These are phyloP conservation scores for Fusarium longipes DNA, from an alignment of 2,329 filamentous ascomycete genomes.

Conservation along the genomic window DNA sequence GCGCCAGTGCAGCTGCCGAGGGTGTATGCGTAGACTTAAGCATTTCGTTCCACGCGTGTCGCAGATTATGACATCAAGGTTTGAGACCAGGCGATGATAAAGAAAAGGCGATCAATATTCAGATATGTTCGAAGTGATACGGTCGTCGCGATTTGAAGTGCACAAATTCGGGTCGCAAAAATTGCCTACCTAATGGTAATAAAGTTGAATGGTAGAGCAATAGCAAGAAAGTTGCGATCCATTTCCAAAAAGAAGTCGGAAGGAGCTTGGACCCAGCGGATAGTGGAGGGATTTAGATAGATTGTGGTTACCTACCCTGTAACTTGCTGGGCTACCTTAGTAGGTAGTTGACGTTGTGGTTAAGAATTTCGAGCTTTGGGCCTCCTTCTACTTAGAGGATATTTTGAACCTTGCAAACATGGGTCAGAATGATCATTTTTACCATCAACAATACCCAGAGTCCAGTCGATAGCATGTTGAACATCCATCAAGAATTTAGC, in stretches of 20 bases:
- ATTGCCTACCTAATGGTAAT: not conserved
- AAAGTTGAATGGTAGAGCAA: not conserved
- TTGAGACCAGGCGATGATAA: no score
- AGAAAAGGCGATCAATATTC: not conserved
- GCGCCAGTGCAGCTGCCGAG: conserved; percentile 60
- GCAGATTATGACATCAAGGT: conserved; percentile 30
- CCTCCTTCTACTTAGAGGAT: no score
- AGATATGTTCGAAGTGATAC: not conserved
- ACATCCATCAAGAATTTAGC: no score
- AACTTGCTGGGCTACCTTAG: no score
- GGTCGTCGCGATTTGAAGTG: not conserved
- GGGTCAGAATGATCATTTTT: no score
- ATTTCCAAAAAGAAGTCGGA: conserved; percentile 9
- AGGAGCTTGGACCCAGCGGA: conserved; percentile 28
- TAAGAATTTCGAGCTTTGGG: not conserved
- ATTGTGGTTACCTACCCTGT: conserved; percentile 27
- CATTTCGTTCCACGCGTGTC: conserved; percentile 58
- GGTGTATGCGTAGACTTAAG: conserved; percentile 81
- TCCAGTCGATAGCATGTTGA: no score
- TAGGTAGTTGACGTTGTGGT: not conserved
- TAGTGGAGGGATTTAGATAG: not conserved
- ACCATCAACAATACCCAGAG: no score
- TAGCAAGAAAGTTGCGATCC: conserved; percentile 2
- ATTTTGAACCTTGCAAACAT: no score
- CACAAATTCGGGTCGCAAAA: not conserved